Evolutionary conservation across 2,329 filamentous ascomycete genomes (phyloP).

Genomic region (Phaeosphaeriaceae sp.): DNA sequence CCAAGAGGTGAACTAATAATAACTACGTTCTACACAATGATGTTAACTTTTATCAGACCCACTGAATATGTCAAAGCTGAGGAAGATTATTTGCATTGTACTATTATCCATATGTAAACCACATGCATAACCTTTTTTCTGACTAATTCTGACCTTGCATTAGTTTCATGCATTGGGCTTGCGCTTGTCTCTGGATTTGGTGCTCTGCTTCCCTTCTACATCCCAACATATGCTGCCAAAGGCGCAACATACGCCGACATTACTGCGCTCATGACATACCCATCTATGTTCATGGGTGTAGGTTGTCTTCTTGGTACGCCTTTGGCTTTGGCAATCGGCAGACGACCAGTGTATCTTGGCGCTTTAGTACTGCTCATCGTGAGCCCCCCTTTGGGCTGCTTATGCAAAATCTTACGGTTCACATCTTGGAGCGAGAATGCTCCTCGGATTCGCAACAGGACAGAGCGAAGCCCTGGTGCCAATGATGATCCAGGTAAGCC

Average conservation of each 20-base stretch:
- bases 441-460: constrained; percentile 51
- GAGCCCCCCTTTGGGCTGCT: constrained; percentile 13
- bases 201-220: constrained; percentile 51
- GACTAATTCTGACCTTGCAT: background rate
- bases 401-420: constrained; percentile 25
- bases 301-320: constrained; percentile 29
- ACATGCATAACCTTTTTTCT: background rate
- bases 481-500: constrained; percentile 44
- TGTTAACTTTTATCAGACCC: constrained; percentile 30
- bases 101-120: constrained; percentile 36
- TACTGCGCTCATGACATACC: constrained; percentile 39
- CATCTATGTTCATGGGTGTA: constrained; percentile 34
- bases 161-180: constrained; percentile 51
- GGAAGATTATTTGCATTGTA: constrained; percentile 36
- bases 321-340: constrained; percentile 27
- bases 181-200: constrained; percentile 52
- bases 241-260: constrained; percentile 51
- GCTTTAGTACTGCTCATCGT: constrained; percentile 21
- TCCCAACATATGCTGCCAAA: constrained; percentile 46
- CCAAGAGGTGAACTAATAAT: constrained; percentile 24
- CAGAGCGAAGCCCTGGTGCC: constrained; percentile 54
- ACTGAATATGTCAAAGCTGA: constrained; percentile 35
- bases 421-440: constrained; percentile 49
- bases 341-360: constrained; percentile 25
- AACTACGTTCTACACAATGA: background rate